A percentile compares a stretch with the other conserved stretches of the same genome.
These are phyloP conservation scores for Hypocreales sp. DNA, from an alignment of 2,329 filamentous ascomycete genomes.

Conservation along the genomic window DNA sequence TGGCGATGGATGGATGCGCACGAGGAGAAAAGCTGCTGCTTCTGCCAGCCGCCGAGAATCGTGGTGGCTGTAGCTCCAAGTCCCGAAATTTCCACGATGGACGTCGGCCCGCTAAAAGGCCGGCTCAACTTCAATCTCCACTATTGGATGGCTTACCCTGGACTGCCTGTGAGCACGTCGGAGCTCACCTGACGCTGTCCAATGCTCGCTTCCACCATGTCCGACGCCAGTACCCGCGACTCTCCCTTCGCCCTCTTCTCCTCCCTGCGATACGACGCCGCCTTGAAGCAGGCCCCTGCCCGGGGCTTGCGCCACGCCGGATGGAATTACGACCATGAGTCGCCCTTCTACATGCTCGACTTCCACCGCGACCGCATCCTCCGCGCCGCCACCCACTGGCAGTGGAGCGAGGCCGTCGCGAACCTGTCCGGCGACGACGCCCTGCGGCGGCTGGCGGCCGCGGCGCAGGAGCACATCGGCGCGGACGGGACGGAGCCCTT, in stretches of 20 bases:
- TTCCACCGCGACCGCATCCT: conserved; percentile 68
- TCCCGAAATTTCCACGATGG: too few species aligned
- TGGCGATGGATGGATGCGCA: too few species aligned
- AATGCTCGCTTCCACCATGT: conserved; percentile 15
- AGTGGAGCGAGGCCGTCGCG: conserved; percentile 31
- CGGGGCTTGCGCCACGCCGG: conserved; percentile 23
- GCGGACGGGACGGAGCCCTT: conserved; percentile 18
- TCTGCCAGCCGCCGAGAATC: background rate
- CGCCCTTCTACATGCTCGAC: conserved; percentile 63
- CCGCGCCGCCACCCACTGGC: conserved; percentile 41
- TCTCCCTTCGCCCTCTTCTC: conserved; percentile 47
- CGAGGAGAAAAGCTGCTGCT: conserved; percentile 2
- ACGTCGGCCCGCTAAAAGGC: too few species aligned
- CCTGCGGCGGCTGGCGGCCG: conserved; percentile 20
- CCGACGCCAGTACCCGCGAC: too few species aligned
- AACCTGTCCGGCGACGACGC: conserved; percentile 29
- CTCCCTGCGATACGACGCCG: conserved; percentile 55
- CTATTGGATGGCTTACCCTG: too few species aligned
- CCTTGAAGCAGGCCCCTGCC: conserved; percentile 29
- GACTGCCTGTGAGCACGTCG: background rate
- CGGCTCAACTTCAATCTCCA: too few species aligned
- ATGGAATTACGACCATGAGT: conserved; percentile 36
- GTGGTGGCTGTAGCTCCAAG: too few species aligned
- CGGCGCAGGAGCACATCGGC: conserved; percentile 20
- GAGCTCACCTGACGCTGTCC: too few species aligned